A percentile compares a stretch with the other conserved stretches of the same genome.
These are phyloP conservation scores for Biscogniauxia mediterranea DNA, from an alignment of 2,329 filamentous ascomycete genomes.

Conservation along the genomic window DNA sequence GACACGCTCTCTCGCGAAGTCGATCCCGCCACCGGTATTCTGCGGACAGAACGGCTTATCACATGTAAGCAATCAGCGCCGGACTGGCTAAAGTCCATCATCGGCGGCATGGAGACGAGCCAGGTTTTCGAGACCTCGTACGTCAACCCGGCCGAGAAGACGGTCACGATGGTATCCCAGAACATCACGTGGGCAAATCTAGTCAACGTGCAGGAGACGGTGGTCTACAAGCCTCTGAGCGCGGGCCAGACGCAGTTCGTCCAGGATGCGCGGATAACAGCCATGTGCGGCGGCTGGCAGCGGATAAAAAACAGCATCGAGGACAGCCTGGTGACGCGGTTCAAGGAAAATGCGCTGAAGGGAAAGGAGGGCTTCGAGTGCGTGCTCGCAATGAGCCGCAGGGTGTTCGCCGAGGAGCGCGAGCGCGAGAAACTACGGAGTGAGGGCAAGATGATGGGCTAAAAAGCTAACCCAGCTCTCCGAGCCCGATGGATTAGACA, in stretches of 20 bases:
- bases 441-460: constrained; percentile 31
- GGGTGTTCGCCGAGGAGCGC: constrained; percentile 87
- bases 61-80: constrained; percentile 64
- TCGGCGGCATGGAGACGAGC: constrained; percentile 77
- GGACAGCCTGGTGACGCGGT: constrained; percentile 82
- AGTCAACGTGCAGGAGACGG: constrained; percentile 88
- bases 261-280: constrained; percentile 90
- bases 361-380: constrained; percentile 94
- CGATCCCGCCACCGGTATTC: constrained; percentile 56
- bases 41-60: constrained; percentile 62
- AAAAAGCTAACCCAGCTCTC: not conserved
- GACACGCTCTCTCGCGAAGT: constrained; percentile 78
- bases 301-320: constrained; percentile 96
- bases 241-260: constrained; percentile 71
- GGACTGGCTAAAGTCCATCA: constrained; percentile 75
- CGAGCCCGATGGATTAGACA: not conserved
- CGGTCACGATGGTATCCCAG: constrained; percentile 93
- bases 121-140: constrained; percentile 96
- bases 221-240: constrained; percentile 70
- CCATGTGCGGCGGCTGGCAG: constrained; percentile 94
- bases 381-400: constrained; percentile 88
- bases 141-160: constrained; percentile 78
- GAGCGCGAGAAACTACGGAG: constrained; percentile 52
- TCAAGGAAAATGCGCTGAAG: constrained; percentile 86
- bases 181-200: constrained; percentile 94